Evolutionary conservation across 805 yeast species (phyloP).

Genomic region (Kodamaea neixiangensis): DNA sequence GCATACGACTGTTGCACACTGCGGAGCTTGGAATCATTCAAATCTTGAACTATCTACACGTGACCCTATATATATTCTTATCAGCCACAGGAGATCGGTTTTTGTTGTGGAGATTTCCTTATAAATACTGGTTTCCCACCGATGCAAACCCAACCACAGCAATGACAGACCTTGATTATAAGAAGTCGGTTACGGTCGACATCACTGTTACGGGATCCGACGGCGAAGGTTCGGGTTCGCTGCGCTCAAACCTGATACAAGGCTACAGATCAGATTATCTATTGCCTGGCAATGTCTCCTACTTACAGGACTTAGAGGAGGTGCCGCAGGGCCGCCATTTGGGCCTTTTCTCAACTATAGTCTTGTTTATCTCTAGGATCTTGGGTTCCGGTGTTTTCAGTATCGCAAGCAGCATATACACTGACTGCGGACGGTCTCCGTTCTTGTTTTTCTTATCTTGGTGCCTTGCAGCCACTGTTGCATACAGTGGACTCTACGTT

Average conservation of each 20-base stretch:
- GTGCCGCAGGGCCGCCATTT: slow-evolving; percentile 75
- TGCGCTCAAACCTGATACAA: neutral
- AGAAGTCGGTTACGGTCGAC: neutral
- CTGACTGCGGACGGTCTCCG: slow-evolving; percentile 69
- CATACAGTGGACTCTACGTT: slow-evolving; percentile 67
- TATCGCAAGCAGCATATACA: slow-evolving; percentile 64
- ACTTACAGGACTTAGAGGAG: slow-evolving; percentile 46
- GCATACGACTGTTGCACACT: neutral
- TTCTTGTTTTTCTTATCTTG: slow-evolving; percentile 61
- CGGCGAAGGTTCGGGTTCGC: slow-evolving; percentile 8
- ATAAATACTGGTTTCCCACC: neutral
- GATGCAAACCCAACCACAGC: neutral
- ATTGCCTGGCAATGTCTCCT: slow-evolving; percentile 12
- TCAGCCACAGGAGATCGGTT: neutral
- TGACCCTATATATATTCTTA: neutral
- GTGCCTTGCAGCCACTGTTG: slow-evolving; percentile 59
- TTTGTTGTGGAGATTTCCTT: neutral
- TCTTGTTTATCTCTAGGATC: slow-evolving; percentile 65
- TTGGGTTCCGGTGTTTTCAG: slow-evolving; percentile 81
- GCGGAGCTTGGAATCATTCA: neutral
- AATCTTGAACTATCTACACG: neutral
- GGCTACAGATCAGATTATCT: neutral
- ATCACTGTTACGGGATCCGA: neutral
- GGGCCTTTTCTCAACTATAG: slow-evolving; percentile 66
- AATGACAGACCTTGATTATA: neutral